A percentile compares a stretch with the other conserved stretches of the same genome.
These are phyloP conservation scores for Brassica carinata DNA, from an alignment of 345 rosid genomes.

Conservation along the genomic window DNA sequence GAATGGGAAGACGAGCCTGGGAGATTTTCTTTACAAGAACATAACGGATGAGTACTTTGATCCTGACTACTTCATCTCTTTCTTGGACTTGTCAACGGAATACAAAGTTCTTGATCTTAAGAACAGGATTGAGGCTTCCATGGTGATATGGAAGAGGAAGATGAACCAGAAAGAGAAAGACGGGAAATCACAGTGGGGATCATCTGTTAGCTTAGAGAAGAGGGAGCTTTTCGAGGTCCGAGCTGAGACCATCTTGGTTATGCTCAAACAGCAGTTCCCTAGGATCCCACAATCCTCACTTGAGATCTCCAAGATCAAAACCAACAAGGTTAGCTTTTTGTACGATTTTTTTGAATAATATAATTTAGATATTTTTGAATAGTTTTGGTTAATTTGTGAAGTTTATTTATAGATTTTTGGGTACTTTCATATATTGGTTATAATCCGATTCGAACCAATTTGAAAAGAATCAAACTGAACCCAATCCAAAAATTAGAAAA, in stretches of 20 bases:
- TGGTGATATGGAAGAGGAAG: constrained; percentile 91
- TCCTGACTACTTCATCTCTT: constrained; percentile 71
- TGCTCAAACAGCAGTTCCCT: constrained; percentile 77
- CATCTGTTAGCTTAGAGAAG: constrained; percentile 84
- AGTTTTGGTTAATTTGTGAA: neutral
- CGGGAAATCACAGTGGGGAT: constrained; percentile 61
- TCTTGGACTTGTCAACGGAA: constrained; percentile 78
- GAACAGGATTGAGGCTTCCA: constrained; percentile 93
- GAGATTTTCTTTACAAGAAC: constrained; percentile 78
- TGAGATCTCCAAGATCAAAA: constrained; percentile 78
- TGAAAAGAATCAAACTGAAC: neutral
- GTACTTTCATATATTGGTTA: neutral
- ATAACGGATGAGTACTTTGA: constrained; percentile 81
- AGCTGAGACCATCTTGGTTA: constrained; percentile 72
- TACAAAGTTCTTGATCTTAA: constrained; percentile 81
- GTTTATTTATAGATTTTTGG: neutral
- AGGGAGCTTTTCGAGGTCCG: constrained; percentile 92
- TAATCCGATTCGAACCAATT: neutral
- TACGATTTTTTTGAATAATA: neutral
- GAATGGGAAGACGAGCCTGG: constrained; percentile 91
- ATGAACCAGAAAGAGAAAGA: constrained; percentile 61
- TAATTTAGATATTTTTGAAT: neutral
- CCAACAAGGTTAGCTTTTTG: constrained; percentile 44
- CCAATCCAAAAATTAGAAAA: too few relatives aligned
- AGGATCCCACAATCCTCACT: constrained; percentile 84